Evolutionary conservation across 2,329 filamentous ascomycete species (phyloP).

Genomic region (Didymella lethalis): DNA sequence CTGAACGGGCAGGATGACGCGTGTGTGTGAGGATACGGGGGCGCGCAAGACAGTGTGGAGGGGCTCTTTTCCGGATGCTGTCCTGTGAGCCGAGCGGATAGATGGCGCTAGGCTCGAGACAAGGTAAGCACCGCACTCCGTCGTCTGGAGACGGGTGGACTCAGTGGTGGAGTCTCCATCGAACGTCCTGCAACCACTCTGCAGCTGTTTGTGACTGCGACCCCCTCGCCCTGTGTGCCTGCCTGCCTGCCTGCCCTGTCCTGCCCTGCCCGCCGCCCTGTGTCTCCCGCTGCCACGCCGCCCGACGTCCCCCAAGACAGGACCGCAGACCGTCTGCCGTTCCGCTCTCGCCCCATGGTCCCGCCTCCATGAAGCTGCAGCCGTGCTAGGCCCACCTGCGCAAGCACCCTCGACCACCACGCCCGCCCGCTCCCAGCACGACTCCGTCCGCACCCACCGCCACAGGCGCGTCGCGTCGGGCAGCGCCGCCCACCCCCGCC

Average conservation of each 20-base stretch:
- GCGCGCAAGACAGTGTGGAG: conserved; percentile 13
- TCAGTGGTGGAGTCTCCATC: conserved; percentile 33
- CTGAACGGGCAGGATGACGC: conserved; percentile 10
- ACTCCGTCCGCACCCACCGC: conserved; percentile 28
- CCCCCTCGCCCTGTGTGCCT: conserved; percentile 6
- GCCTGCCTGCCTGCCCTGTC: conserved; percentile 3
- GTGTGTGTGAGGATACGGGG: conserved; percentile 2
- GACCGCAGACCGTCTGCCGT: not conserved
- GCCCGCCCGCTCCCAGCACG: conserved; percentile 21
- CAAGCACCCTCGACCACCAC: conserved; percentile 42
- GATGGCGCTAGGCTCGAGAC: conserved; percentile 19
- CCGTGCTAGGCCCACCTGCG: conserved; percentile 47
- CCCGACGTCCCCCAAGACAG: not conserved
- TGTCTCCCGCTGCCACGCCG: conserved; percentile 11
- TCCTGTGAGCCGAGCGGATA: conserved; percentile 19
- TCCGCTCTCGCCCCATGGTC: conserved; percentile 20
- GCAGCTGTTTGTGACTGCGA: conserved; percentile 6
- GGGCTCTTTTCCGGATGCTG: conserved; percentile 14
- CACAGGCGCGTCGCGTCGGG: conserved; percentile 16
- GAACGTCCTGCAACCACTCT: conserved; percentile 11
- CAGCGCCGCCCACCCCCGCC: conserved; percentile 21
- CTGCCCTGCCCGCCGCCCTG: conserved; percentile 15
- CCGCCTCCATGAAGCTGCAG: conserved; percentile 49
- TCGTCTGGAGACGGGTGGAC: not conserved
- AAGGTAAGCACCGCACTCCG: conserved; percentile 20